These are phyloP conservation scores for Symbiodinium pilosum DNA, from an alignment of 73 alveolate genomes.

Conservation along the genomic window DNA sequence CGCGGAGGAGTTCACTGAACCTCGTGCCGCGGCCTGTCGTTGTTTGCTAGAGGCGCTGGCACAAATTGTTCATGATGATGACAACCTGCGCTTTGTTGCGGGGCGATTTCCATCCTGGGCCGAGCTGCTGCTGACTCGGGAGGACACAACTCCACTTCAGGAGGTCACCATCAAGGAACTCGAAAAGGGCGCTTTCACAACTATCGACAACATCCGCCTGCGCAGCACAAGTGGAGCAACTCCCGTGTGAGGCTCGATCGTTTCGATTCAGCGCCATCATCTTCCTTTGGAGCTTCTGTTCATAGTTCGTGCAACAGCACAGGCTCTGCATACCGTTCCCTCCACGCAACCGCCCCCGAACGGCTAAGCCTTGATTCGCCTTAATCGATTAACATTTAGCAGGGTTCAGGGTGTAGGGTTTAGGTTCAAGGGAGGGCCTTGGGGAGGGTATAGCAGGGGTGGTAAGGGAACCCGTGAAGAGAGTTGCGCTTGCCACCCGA, in stretches of 20 bases:
- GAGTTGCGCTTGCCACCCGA: too few relatives aligned
- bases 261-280: not conserved
- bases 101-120: constrained; percentile 17
- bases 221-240: constrained; percentile 8
- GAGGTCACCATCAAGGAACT: constrained; percentile 6
- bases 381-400: too few relatives aligned
- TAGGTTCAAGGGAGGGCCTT: too few relatives aligned
- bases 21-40: constrained; percentile 10
- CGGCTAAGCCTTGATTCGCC: too few relatives aligned
- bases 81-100: not conserved
- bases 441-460: too few relatives aligned
- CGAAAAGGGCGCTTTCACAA: constrained; percentile 1
- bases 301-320: constrained; percentile 12
- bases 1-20: constrained; percentile 8
- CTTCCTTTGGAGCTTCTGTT: constrained; percentile 4
- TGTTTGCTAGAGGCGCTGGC: not conserved
- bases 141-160: constrained; percentile 12
- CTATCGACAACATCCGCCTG: constrained; percentile 13
- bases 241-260: constrained; percentile 1
- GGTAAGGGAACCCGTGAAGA: not conserved
- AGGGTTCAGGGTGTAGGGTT: too few relatives aligned
- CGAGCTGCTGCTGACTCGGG: not conserved
- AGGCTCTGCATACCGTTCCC: too few relatives aligned
- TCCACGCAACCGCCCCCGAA: too few relatives aligned
- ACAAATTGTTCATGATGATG: not conserved